Conservation (phyloP, 176 grass and related monocot species). For the Triticum timopheevii region DNA sequence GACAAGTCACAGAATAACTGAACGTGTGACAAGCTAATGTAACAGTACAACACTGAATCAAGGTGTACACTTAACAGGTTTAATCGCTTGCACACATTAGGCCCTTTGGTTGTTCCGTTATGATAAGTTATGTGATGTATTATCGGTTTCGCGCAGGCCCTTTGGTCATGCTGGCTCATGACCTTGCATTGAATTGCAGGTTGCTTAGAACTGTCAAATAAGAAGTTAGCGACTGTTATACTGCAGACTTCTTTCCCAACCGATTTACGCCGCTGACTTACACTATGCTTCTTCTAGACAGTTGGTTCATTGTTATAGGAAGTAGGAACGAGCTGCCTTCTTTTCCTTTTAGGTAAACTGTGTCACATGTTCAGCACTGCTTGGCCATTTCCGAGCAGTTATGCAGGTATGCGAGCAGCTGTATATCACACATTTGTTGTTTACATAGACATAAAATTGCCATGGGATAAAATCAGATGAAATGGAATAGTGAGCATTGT, state of each 20-base stretch:
- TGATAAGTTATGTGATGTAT: not conserved
- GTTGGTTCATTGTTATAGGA: not conserved
- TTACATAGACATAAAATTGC: not conserved
- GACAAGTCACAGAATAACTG: no score
- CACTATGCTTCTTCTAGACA: not conserved
- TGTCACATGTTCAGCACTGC: not conserved
- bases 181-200: not conserved
- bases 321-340: not conserved
- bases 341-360: not conserved
- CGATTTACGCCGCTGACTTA: not conserved
- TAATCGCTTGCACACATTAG: not conserved
- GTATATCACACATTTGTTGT: not conserved
- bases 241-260: not conserved
- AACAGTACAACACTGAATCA: no score
- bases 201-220: not conserved
- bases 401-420: not conserved
- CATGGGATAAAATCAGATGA: not conserved
- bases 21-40: no score
- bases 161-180: not conserved
- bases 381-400: not conserved
- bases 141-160: not conserved
- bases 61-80: not conserved
- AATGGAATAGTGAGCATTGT: not conserved
- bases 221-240: not conserved
- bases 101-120: not conserved